These are phyloP conservation scores for Saksenaea vasiformis DNA, from an alignment of 371 early-diverging fungal species.

Conservation along the genomic window DNA sequence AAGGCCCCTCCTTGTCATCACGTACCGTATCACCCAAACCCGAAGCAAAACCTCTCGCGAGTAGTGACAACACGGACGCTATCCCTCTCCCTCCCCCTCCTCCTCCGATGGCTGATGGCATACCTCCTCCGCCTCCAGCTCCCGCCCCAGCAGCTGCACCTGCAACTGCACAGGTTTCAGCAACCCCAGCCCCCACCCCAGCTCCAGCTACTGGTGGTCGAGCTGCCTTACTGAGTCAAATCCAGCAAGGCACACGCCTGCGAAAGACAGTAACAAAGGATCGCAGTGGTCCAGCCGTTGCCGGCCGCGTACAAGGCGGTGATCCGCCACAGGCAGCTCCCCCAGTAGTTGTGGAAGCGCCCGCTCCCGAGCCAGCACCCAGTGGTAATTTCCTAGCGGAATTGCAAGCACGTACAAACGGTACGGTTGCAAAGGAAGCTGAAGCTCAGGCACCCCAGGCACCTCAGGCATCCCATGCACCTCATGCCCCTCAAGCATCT, in stretches of 20 bases:
- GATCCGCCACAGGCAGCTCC: conserved; percentile 59
- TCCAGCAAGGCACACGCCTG: conserved; percentile 37
- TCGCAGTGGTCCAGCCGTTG: conserved; percentile 36
- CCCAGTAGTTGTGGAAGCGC: not conserved
- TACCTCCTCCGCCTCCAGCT: conserved; percentile 8
- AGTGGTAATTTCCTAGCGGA: conserved; percentile 30
- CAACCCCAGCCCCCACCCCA: conserved; percentile 14
- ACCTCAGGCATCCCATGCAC: conserved; percentile 2
- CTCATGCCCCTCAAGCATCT: not conserved
- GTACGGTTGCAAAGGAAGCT: not conserved
- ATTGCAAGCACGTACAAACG: conserved; percentile 33
- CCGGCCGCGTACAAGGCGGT: conserved; percentile 31
- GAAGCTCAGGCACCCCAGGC: conserved; percentile 3
- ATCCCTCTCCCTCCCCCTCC: conserved; percentile 7
- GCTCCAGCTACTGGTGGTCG: conserved; percentile 26
- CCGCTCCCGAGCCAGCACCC: not conserved
- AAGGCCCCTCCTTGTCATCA: conserved; percentile 4
- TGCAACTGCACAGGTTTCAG: not conserved
- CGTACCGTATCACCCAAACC: not conserved
- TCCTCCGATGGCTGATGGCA: conserved; percentile 7
- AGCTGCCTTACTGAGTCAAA: conserved; percentile 45
- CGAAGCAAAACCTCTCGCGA: not conserved
- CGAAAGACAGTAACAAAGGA: conserved; percentile 44
- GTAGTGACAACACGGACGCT: not conserved
- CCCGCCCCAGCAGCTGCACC: conserved; percentile 8